Evolutionary conservation across 257 asterid genomes (phyloP), one percentile per base, ranked within the genome.

Genomic region (Fraxinus americana): DNA sequence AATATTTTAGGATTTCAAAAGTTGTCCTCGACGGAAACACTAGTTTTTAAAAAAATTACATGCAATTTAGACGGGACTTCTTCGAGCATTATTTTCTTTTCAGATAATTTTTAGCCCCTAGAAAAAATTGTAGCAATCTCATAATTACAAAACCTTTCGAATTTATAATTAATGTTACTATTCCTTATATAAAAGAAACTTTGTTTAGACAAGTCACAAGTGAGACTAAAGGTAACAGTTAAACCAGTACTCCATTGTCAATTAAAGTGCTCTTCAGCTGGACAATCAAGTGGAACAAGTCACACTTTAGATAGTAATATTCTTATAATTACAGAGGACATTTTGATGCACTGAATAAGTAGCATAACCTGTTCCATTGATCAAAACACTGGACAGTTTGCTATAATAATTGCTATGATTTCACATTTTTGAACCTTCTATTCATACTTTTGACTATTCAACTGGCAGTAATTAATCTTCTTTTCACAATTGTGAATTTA

Each of bases 391-490:
- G 82, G 76, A 63, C 77, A 70, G 43, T 73, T n/a, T 82, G 77
- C 30, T 70, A 77, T 77, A 66, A 82, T 82, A 30, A 80, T 80
- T 77, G 79, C 81, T 67, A 82, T 77, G 76, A 82, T 74, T 85
- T 17, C 67, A 67, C 80, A 83, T 70, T 77, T 67, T 78, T 72
- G 81, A 76, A 80, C 14, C 71, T 30, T 75, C 75, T 80, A 71
- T 80, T 80, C 84, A 77, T 75, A 72, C 69, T 82, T 79, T 80
- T 85, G 87, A 85, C 87, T 78, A 72, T 76, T 83, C 76, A 81
- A 85, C 78, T 83, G 83, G 80, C 67, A 83, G 80, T 80, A 72
- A 82, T 80, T 82, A 74, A 52, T 74, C 78, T 79, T 30, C 81
- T 61, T 43, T 61, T n/a, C 79, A 23, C 82, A 13, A 2, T 11